Evolutionary conservation across 106 monocot genomes (phyloP), one percentile per base, ranked within the genome.

Genomic region (Apostasia shenzhenica): DNA sequence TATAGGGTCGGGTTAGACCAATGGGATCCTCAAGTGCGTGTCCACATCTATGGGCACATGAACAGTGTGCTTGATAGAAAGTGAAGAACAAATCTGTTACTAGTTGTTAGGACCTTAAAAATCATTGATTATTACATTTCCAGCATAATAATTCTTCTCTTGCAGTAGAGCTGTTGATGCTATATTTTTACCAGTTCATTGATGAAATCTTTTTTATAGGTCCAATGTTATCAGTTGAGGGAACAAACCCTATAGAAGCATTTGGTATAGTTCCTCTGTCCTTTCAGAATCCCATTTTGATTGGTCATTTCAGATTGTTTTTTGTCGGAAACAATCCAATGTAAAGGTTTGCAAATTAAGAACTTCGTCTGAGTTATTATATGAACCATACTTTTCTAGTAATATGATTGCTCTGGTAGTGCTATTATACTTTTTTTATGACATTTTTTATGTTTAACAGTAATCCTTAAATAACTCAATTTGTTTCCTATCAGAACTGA

Each of bases 231-330:
- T 68, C 75, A 66, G 41, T 14, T 48, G 84, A 82, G 69, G 82
- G 73, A 46, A 81, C 70, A 68, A 90, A 70, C 69, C 70, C 70
- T 73, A 26, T 58, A 52, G 83, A 81, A 76, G 69, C 77, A 66
- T 81, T 90, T 71, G 86, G 90, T 86, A 26, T 66, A 79, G 90
- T 83, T 75, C 26, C 63, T 59, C 63, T 41, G 6, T 67, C 5
- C 41, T 26, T 66, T 65, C 57, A 65, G 45, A 65, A 45, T 65
- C 2, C 13, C 59, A n/a, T 60, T 41, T 40, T 6, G 2, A 41
- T 60, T 8, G 1, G 8, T n/a, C 26, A 26, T 26, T 26, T 26
- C 8, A 60, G 8, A 56, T 1, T 26, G 26, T 26, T 26, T 59
- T 47, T 26, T 26, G 26, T 26, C 0, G 26, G 26, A 26, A 0